Percentiles rank a stretch among this genome's conserved stretches.
Conservation (phyloP, 1,139 yeast species). For the Blastobotrys niveus region DNA sequence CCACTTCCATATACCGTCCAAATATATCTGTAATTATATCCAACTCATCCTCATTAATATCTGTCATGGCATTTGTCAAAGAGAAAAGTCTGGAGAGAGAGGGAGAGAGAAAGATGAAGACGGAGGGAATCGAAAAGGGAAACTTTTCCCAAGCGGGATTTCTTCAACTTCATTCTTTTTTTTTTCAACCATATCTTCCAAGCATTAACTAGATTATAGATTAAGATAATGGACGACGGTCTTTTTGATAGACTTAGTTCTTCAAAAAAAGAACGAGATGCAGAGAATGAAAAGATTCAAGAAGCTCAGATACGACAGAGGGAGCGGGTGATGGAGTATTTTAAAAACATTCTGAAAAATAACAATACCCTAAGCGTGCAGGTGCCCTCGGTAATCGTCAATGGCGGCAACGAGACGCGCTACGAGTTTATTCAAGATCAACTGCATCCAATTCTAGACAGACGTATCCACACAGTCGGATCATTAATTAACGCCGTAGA, state of each 20-base stretch:
- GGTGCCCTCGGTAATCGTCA: slow-evolving; percentile 46
- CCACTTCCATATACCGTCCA: slow-evolving; percentile 27
- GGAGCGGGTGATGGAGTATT: slow-evolving; percentile 13
- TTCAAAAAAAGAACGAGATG: background rate
- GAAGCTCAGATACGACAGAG: too few species aligned
- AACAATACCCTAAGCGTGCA: slow-evolving; percentile 27
- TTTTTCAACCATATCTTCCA: background rate
- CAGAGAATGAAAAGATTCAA: background rate
- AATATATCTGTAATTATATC: slow-evolving; percentile 28
- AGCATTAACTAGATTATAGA: background rate
- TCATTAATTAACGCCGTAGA: slow-evolving; percentile 31
- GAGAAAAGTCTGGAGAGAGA: background rate
- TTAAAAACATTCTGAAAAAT: slow-evolving; percentile 14
- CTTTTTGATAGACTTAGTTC: slow-evolving; percentile 12
- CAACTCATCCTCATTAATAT: slow-evolving; percentile 13
- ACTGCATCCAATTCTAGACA: slow-evolving; percentile 47
- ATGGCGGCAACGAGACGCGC: slow-evolving; percentile 44
- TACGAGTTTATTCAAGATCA: slow-evolving; percentile 49
- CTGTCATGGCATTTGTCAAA: background rate
- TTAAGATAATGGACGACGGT: slow-evolving; percentile 5
- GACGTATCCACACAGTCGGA: slow-evolving; percentile 26
- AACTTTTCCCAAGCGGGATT: too few species aligned
- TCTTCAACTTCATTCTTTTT: background rate
- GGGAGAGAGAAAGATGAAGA: background rate
- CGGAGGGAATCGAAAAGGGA: too few species aligned